Base-by-base conservation (phyloP, 306 rosid species). In the Lablab purpureus region DNA sequence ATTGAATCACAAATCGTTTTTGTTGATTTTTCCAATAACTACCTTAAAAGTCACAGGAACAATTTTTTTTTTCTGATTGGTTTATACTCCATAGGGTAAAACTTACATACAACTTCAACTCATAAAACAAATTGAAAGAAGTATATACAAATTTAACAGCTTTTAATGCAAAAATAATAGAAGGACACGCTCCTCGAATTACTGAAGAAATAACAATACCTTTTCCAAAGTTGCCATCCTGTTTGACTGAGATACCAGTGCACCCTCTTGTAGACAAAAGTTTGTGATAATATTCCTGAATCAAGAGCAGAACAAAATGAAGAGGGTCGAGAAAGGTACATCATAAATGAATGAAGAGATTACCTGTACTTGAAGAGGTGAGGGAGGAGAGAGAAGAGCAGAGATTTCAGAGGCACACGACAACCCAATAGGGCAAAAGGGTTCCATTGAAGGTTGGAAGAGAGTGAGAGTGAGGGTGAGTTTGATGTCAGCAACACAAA, bases 191-290 rank as follows among this genome's bases (percentile, higher is more conserved):
- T 30, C 62, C 12, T 30, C 17, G 45, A 71, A 72, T 32, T n/a
- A 51, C 10, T 1, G 13, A 0, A 10, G 9, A 52, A 72, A 45
- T n/a, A 28, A 19, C 60, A 67, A 67, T 30, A 90, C 99, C 97
- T 79, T 95, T 95, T 81, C 94, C 98, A 73, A 84, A 67, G 25
- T 70, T 80, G 69, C 79, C 92, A 73, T 87, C 87, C 41, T 90
- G 98, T 52, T 88, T 80, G 77, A 92, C 88, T 34, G 66, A 82
- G 84, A 93, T 81, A 54, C 74, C 88, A 15, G 28, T 82, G 91
- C 86, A 89, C 40, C 78, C 83, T 62, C 88, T 83, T 21, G 85
- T 25, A 67, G 89, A 87, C 73, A 91, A 74, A 59, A 89, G 89
- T 49, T 68, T 67, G 15, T 87, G 88, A 74, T 86, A 92, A 74